Conservation (phyloP, 106 monocot species). For the Ottelia alismoides region DNA sequence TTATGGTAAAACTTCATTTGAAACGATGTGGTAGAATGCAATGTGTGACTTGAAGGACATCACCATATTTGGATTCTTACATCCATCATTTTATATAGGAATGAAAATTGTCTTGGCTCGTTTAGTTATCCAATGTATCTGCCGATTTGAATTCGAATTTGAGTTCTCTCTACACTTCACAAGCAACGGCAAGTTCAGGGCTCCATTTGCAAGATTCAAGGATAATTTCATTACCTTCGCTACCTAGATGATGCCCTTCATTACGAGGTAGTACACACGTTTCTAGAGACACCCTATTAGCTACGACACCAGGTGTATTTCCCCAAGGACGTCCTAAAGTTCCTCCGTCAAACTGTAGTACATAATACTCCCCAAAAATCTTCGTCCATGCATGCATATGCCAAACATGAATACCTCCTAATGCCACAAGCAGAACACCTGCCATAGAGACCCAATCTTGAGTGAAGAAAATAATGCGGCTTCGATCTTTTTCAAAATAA, state of each 20-base stretch:
- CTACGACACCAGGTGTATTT: conserved; percentile 6
- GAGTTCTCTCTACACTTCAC: too few relatives aligned
- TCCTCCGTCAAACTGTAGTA: conserved; percentile 11
- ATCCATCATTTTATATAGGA: too few relatives aligned
- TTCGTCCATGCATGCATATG: conserved; percentile 4
- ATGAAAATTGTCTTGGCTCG: too few relatives aligned
- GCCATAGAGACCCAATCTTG: conserved; percentile 5
- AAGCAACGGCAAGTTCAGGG: too few relatives aligned
- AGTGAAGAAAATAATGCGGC: conserved; percentile 1
- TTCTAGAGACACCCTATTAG: conserved; percentile 8
- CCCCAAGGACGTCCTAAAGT: conserved; percentile 15
- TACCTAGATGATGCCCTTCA: conserved; percentile 3
- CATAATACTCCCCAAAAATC: conserved; percentile 5
- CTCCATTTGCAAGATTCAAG: conserved; percentile 5
- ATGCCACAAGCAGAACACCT: conserved; percentile 1
- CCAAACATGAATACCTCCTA: conserved; percentile 9
- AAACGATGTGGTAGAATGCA: too few relatives aligned
- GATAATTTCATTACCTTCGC: conserved; percentile 4
- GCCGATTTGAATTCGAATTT: too few relatives aligned
- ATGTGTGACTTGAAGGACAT: too few relatives aligned
- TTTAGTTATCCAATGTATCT: too few relatives aligned
- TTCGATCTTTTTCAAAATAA: not conserved
- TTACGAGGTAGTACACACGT: conserved; percentile 7
- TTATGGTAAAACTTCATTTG: too few relatives aligned
- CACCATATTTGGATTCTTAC: too few relatives aligned